Conservation (phyloP, 2,329 filamentous ascomycete species). For the Colletotrichum eremochloae region DNA sequence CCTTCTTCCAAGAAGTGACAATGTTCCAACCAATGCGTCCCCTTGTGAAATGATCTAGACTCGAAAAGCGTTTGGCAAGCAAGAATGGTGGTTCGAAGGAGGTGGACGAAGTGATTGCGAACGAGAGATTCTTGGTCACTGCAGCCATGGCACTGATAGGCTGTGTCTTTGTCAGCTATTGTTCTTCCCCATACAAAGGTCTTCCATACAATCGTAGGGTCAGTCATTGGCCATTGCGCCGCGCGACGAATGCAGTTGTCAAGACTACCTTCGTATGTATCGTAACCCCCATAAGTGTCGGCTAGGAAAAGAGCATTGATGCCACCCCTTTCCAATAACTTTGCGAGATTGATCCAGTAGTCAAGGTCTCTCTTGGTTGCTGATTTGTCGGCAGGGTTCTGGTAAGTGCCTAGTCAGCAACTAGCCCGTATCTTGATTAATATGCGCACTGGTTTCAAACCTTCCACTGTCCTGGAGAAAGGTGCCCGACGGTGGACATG, state of each 20-base stretch:
- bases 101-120: constrained; percentile 74
- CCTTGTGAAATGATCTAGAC: constrained; percentile 71
- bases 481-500: constrained; percentile 71
- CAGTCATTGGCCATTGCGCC: constrained; percentile 75
- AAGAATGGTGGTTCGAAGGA: constrained; percentile 74
- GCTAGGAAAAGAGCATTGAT: constrained; percentile 77
- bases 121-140: constrained; percentile 73
- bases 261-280: constrained; percentile 71
- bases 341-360: constrained; percentile 75
- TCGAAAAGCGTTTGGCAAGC: constrained; percentile 72
- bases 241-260: constrained; percentile 73
- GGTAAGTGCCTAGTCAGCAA: constrained; percentile 34
- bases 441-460: constrained; percentile 48
- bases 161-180: constrained; percentile 47
- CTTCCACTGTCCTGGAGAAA: constrained; percentile 78
- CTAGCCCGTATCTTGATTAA: too few relatives aligned
- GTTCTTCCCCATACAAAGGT: not conserved
- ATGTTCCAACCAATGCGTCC: constrained; percentile 77
- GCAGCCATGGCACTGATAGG: constrained; percentile 76
- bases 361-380: constrained; percentile 70
- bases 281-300: constrained; percentile 74
- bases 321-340: constrained; percentile 70
- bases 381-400: constrained; percentile 73
- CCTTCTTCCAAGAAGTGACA: constrained; percentile 70
- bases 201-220: constrained; percentile 69